phyloP scores from a whole-genome alignment of 257 asterid genomes.

The Solanum piurae region DNA sequence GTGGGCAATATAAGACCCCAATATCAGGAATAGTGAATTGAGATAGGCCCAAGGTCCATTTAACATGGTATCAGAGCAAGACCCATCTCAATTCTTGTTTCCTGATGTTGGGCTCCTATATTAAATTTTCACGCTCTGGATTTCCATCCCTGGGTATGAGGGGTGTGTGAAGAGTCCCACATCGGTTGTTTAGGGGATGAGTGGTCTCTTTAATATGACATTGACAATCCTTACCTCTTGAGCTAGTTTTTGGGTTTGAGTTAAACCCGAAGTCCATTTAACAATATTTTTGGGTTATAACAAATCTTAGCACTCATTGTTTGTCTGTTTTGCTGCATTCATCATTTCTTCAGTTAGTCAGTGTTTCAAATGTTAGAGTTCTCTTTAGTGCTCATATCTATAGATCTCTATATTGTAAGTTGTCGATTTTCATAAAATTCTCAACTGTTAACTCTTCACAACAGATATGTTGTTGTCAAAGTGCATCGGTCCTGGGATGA shows the following conservation, averaged over 20 bases:
- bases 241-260: background rate
- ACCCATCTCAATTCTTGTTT: background rate
- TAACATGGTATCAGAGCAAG: background rate
- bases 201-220: background rate
- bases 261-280: background rate
- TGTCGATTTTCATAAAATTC: background rate
- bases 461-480: slow-evolving; percentile 83
- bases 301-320: background rate
- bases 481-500: slow-evolving; percentile 85
- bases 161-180: background rate
- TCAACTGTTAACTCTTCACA: slow-evolving; percentile 31
- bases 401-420: background rate
- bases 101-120: background rate
- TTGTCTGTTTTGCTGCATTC: background rate
- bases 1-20: background rate
- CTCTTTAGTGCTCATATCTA: background rate
- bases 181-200: background rate
- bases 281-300: background rate
- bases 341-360: background rate
- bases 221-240: background rate
- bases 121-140: background rate
- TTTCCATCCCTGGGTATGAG: background rate
- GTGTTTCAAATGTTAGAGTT: background rate
- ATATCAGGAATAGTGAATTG: background rate
- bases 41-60: background rate